Evolutionary conservation across 2,329 filamentous ascomycete genomes (phyloP).

Genomic region (Camptophora hylomeconis): DNA sequence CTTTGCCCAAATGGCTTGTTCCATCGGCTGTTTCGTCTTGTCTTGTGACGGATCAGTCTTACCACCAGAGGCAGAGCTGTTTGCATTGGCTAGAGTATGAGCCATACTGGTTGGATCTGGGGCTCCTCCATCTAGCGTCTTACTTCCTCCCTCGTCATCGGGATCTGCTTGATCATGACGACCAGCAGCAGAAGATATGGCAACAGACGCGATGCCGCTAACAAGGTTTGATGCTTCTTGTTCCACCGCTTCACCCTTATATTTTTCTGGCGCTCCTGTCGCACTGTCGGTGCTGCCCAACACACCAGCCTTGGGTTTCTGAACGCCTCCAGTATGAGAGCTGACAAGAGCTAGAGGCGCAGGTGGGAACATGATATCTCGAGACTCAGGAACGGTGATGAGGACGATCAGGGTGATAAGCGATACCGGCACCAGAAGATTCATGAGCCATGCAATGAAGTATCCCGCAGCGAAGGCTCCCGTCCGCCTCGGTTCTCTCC

Average conservation of each 20-base stretch:
- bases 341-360: conserved; percentile 64
- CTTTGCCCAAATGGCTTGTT: conserved; percentile 62
- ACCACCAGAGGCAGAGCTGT: conserved; percentile 38
- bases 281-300: conserved; percentile 63
- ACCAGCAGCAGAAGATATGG: conserved; percentile 61
- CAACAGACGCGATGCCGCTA: conserved; percentile 57
- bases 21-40: conserved; percentile 67
- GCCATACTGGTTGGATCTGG: conserved; percentile 50
- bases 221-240: conserved; percentile 73
- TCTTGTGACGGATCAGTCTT: conserved; percentile 44
- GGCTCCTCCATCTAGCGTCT: conserved; percentile 37
- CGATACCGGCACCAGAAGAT: conserved; percentile 54
- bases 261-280: conserved; percentile 70
- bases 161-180: conserved; percentile 60
- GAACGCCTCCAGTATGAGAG: conserved; percentile 55
- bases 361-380: conserved; percentile 58
- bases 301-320: conserved; percentile 64
- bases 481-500: conserved; percentile 61
- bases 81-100: conserved; percentile 40
- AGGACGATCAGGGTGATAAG: conserved; percentile 48
- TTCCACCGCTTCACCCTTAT: conserved; percentile 73
- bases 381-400: conserved; percentile 50
- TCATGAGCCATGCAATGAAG: conserved; percentile 55
- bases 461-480: conserved; percentile 51
- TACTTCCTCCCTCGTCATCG: conserved; percentile 22